Base-by-base conservation (phyloP, 768 basidiomycete species). In the Cytidiella melzeri region DNA sequence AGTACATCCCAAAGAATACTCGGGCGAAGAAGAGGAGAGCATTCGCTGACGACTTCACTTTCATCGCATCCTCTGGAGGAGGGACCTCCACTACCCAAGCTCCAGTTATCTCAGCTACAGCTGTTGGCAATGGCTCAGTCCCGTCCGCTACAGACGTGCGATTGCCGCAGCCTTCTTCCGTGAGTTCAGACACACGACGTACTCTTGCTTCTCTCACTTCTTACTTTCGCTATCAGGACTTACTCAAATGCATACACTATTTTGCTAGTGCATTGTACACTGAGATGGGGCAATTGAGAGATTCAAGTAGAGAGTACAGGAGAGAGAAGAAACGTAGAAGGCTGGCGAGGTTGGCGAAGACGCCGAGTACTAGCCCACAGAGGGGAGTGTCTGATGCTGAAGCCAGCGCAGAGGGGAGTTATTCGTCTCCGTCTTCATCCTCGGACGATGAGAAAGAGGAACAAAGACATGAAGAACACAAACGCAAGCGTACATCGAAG, bases 191-290 rank as follows among this genome's bases (percentile, higher is more conserved):
- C 12, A 45, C 20, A 25, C 10, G n/a, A 6, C 1, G 36, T 24
- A 26, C 26, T 43, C 2, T 19, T 39, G 48, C 47, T 40, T 50
- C 41, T 20, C 24, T 36, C 38, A 50, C 4, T 48, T 46, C 26
- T 41, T 24, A 43, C 40, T 47, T 28, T 39, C 48, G 21, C 39
- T 38, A 4, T 1, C 40, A 79, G 76, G 77, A 80, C 47, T 50
- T 80, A 23, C 54, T 79, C 42, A 79, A 79, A 61, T 69, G 69
- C 42, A 70, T 79, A 36, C 78, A 79, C 52, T 65, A 76, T 55
- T 75, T 75, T 47, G 64, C 77, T 20, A 74, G 72, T 41, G 66
- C 63, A 19, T 83, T 83, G 60, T 91, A 88, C 55, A 67, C 68
- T 19, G 79, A 81, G 54, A 69, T 73, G 47, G 84, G 81, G 0